Conservation (phyloP, 768 basidiomycete genomes). For the Boletus pseudo-olivaceus region DNA sequence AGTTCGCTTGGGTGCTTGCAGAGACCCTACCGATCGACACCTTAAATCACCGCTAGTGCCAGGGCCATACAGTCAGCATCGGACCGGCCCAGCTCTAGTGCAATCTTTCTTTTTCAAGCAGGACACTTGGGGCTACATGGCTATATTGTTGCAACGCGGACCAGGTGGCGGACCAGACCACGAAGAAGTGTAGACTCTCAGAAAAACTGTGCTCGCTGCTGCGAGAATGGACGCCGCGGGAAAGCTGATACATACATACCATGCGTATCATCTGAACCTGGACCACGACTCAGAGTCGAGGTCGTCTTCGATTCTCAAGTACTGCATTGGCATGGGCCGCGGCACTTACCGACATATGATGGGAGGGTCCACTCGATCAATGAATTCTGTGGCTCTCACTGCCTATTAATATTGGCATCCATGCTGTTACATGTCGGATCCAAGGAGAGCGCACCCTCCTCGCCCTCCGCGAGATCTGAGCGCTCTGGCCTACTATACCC, state of each 20-base stretch:
- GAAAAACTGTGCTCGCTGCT: background rate
- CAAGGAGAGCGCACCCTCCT: background rate
- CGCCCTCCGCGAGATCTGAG: background rate
- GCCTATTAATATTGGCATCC: slow-evolving; percentile 8
- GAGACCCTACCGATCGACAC: background rate
- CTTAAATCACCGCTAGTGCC: background rate
- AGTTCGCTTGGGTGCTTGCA: background rate
- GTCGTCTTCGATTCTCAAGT: background rate
- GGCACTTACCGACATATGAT: background rate
- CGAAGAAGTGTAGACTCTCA: background rate
- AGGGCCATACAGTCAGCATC: background rate
- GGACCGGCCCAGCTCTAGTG: background rate
- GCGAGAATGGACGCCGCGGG: slow-evolving; percentile 1
- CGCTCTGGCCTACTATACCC: background rate
- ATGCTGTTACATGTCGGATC: background rate
- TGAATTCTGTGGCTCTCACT: background rate
- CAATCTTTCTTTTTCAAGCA: slow-evolving; percentile 18
- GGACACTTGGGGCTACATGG: background rate
- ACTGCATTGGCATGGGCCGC: background rate
- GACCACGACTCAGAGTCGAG: background rate
- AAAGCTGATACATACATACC: background rate
- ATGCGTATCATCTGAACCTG: background rate
- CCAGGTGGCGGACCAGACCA: background rate
- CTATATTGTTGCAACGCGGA: background rate
- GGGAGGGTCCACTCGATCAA: background rate